Base-by-base conservation (phyloP, 2,329 filamentous ascomycete genomes). In the Pyrenophora seminiperda region DNA sequence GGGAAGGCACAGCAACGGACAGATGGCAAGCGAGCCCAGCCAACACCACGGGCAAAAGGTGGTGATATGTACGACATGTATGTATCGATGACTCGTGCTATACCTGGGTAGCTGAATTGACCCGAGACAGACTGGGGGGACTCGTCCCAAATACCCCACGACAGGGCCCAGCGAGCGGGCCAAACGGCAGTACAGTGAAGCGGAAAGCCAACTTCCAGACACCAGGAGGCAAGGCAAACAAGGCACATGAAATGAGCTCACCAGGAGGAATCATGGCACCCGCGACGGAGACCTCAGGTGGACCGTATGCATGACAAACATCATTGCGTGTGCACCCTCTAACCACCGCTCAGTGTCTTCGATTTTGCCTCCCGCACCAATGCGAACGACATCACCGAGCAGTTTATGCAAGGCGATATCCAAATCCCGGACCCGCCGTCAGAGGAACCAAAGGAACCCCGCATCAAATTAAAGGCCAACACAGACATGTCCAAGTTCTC, bases 401-500 rank as follows among this genome's bases (percentile, higher is more conserved):
- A 91, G 20, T 64, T 66, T 38, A 81, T 99, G 54, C 97, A 97
- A 73, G 79, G 83, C 33, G 84, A 93, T 50, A 81, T 96, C 22
- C 70, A 81, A 11, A 75, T 85, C 1, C 79, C 88, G 22, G 85
- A 90, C 38, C 78, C 87, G 1, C 89, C 88, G 2, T 81, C 89
- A 18, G 86, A 87, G 24, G 87, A 88, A 1, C 90, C 85, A 58
- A 70, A 84, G 9, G 89, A 94, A 71, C 70, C 90, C 13, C 88
- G 94, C 41, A 85, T 97, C 70, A 92, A 89, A 68, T 81, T 96
- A 15, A 92, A 87, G 5, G 89, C 91, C 2, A 89, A 90, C 52
- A 93, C 91, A 1, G 93, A 97, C 70, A 82, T 91, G 66, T 91
- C 92, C 71, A 97, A 96, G 71, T 87, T 97, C 61, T 85, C 80